Evolutionary conservation across 2,329 filamentous ascomycete genomes (phyloP).

Genomic region (Paecilomyces dactylethromorphus): DNA sequence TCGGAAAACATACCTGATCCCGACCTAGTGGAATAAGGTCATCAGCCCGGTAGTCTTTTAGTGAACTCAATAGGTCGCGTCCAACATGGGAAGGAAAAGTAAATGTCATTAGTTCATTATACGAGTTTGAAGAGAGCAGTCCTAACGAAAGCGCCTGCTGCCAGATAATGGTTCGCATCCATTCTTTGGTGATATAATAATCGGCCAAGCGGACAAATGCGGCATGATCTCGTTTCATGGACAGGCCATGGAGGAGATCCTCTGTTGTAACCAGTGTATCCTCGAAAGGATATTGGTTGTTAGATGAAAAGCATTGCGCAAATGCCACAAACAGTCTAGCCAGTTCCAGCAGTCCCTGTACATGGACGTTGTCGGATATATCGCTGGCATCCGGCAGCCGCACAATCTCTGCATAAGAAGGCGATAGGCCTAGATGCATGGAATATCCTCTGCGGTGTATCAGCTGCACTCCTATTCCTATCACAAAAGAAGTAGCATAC

Average conservation of each 20-base stretch:
- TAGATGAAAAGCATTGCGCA: slow-evolving; percentile 10
- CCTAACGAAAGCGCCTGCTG: slow-evolving; percentile 19
- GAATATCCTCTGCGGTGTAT: slow-evolving; percentile 18
- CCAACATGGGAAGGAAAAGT: slow-evolving; percentile 17
- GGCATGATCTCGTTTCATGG: slow-evolving; percentile 6
- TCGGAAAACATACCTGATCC: slow-evolving; percentile 17
- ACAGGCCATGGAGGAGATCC: slow-evolving; percentile 11
- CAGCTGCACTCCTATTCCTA: not conserved
- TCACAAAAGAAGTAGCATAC: slow-evolving; percentile 6
- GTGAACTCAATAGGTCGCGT: slow-evolving; percentile 16
- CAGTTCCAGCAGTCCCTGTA: slow-evolving; percentile 17
- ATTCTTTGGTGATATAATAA: slow-evolving; percentile 22
- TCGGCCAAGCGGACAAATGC: slow-evolving; percentile 19
- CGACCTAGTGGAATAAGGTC: slow-evolving; percentile 23
- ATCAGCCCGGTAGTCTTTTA: slow-evolving; percentile 16
- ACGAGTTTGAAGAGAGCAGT: slow-evolving; percentile 18
- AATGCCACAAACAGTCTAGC: slow-evolving; percentile 19
- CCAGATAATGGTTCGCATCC: slow-evolving; percentile 28
- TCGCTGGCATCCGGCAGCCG: slow-evolving; percentile 2
- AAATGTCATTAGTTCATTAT: slow-evolving; percentile 17
- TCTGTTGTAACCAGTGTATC: slow-evolving; percentile 15
- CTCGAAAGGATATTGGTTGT: not conserved
- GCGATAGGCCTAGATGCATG: slow-evolving; percentile 21
- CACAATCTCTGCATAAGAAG: slow-evolving; percentile 15
- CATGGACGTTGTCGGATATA: slow-evolving; percentile 10